Percentiles rank a stretch among this genome's conserved stretches.
phyloP scores from a whole-genome alignment of 306 rosid genomes.

The Begonia peltatifolia region DNA sequence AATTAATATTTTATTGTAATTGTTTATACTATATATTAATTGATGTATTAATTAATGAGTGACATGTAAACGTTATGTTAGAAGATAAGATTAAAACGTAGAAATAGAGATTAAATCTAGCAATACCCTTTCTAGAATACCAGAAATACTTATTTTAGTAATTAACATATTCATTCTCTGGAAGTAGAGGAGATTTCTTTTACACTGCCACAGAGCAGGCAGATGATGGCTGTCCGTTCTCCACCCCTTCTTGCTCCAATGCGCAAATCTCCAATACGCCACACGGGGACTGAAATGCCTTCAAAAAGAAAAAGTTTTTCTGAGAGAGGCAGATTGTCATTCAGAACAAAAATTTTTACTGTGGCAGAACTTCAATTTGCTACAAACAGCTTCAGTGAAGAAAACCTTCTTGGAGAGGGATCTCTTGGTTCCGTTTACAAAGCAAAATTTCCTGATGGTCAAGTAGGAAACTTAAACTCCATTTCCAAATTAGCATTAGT shows the following conservation, averaged over 20 bases:
- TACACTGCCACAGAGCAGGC: slow-evolving; percentile 34
- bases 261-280: slow-evolving; percentile 32
- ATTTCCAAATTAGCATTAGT: too few relatives aligned
- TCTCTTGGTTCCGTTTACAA: slow-evolving; percentile 83
- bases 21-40: too few relatives aligned
- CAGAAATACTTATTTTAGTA: not conserved
- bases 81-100: too few relatives aligned
- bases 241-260: slow-evolving; percentile 41
- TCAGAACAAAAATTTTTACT: slow-evolving; percentile 49
- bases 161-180: not conserved
- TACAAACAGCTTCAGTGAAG: slow-evolving; percentile 59
- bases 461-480: slow-evolving; percentile 23
- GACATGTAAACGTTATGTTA: too few relatives aligned
- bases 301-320: slow-evolving; percentile 50
- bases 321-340: slow-evolving; percentile 34
- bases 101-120: not conserved
- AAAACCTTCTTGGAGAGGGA: slow-evolving; percentile 72
- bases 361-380: slow-evolving; percentile 66
- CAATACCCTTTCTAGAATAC: not conserved
- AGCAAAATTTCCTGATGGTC: slow-evolving; percentile 71
- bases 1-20: too few relatives aligned
- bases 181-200: slow-evolving; percentile 22
- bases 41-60: too few relatives aligned
- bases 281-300: slow-evolving; percentile 30
- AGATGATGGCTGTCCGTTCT: slow-evolving; percentile 33